Conservation (phyloP, 129 eudicot species). For the Escallonia herrerae region DNA sequence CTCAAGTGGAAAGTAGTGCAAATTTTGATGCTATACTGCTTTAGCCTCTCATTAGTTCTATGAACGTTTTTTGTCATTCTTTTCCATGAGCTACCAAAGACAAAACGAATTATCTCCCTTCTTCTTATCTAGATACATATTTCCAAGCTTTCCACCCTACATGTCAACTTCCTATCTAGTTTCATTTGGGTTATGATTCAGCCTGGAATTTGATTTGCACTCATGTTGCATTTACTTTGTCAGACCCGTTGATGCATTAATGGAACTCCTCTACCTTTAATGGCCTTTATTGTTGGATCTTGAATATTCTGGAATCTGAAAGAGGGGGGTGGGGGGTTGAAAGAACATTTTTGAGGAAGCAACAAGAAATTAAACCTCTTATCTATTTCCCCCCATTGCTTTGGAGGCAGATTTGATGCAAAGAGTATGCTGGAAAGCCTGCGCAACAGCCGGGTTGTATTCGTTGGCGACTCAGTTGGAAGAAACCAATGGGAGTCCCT, state of each 20-base stretch:
- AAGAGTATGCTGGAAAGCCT: constrained; percentile 58
- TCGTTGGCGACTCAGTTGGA: constrained; percentile 90
- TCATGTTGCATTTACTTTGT: too few species aligned
- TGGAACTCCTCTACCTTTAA: too few species aligned
- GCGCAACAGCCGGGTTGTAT: constrained; percentile 52
- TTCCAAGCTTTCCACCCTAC: background rate
- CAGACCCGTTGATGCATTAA: background rate
- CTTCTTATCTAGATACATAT: background rate
- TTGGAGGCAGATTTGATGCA: constrained; percentile 61
- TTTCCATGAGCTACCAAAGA: background rate
- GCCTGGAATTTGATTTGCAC: too few species aligned
- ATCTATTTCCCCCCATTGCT: constrained; percentile 1
- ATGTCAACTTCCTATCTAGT: too few species aligned
- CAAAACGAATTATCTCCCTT: background rate
- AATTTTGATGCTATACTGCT: background rate
- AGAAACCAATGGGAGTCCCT: constrained; percentile 97
- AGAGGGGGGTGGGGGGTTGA: too few species aligned
- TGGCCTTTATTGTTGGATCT: background rate
- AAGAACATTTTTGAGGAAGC: background rate
- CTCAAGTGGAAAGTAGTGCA: too few species aligned
- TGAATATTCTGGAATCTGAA: background rate
- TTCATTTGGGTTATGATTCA: too few species aligned
- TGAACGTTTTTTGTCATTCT: background rate
- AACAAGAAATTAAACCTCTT: background rate
- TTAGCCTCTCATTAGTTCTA: background rate